phyloP scores from a whole-genome alignment of 306 rosid genomes.

The Sindora glabra region DNA sequence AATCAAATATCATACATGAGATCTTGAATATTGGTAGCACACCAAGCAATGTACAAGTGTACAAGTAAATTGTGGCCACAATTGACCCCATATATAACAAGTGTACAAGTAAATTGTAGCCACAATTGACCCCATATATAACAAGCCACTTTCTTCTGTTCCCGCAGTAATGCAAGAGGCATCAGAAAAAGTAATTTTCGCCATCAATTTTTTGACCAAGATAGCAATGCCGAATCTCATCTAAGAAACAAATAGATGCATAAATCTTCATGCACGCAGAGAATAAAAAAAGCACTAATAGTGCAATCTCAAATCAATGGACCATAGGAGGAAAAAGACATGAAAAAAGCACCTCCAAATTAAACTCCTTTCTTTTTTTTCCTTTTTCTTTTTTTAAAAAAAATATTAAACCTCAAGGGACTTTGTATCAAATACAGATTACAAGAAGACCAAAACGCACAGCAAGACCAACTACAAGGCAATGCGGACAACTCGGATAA shows the following conservation, averaged over 20 bases:
- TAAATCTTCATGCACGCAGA: too few relatives aligned
- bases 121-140: neutral
- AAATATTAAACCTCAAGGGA: too few relatives aligned
- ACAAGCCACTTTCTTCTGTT: neutral
- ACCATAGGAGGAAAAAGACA: too few relatives aligned
- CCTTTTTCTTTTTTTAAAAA: too few relatives aligned
- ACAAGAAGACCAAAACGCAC: neutral
- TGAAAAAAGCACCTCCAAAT: too few relatives aligned
- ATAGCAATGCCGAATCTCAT: neutral
- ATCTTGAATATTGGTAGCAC: neutral
- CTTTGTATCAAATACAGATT: neutral
- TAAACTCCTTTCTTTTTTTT: too few relatives aligned
- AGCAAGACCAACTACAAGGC: neutral
- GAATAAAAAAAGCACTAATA: too few relatives aligned
- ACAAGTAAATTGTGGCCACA: neutral
- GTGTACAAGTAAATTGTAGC: too few relatives aligned
- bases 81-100: neutral
- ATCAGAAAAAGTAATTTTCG: neutral
- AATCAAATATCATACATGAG: constrained; percentile 1
- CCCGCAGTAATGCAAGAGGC: neutral
- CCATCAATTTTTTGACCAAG: neutral
- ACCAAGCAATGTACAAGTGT: neutral
- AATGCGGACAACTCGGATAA: too few relatives aligned
- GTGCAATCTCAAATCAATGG: too few relatives aligned
- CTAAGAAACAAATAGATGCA: neutral